Conservation (phyloP, 176 grass and related monocot genomes). For the Musa schizocarpa region DNA sequence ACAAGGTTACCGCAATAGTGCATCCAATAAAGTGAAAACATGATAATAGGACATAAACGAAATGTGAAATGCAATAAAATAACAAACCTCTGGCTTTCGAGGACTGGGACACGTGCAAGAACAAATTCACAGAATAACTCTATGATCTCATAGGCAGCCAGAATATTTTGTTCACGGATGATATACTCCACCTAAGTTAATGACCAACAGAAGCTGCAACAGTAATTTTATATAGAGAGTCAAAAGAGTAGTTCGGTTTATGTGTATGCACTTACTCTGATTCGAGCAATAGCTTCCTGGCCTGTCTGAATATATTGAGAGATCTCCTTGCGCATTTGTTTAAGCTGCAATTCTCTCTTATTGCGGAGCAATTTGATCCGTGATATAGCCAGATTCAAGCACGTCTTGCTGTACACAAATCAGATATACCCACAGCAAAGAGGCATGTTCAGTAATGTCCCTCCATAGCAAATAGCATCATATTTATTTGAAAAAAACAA, state of each 20-base stretch:
- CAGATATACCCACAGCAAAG: not conserved
- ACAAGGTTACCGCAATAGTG: not conserved
- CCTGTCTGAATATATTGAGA: conserved; percentile 86
- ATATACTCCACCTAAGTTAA: conserved; percentile 71
- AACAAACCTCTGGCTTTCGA: conserved; percentile 82
- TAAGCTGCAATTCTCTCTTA: conserved; percentile 78
- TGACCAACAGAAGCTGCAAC: conserved; percentile 3
- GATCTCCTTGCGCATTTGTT: conserved; percentile 91
- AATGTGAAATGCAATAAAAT: conserved; percentile 18
- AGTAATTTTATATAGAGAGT: not conserved
- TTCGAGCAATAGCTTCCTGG: conserved; percentile 81
- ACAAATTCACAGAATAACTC: conserved; percentile 99
- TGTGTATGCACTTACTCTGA: conserved; percentile 45
- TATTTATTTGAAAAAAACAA: no score
- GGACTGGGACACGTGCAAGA: conserved; percentile 73
- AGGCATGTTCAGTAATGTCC: not conserved
- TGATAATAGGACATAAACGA: not conserved
- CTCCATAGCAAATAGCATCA: not conserved
- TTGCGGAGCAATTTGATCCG: conserved; percentile 95
- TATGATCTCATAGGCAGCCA: conserved; percentile 94
- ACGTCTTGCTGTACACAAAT: conserved; percentile 67
- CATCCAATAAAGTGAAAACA: not conserved
- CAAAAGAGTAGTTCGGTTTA: not conserved
- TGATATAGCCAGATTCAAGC: conserved; percentile 91
- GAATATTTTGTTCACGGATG: conserved; percentile 88